Evolutionary conservation across 208 protist genomes (phyloP).

Genomic region (Acanthamoeba healyi): DNA sequence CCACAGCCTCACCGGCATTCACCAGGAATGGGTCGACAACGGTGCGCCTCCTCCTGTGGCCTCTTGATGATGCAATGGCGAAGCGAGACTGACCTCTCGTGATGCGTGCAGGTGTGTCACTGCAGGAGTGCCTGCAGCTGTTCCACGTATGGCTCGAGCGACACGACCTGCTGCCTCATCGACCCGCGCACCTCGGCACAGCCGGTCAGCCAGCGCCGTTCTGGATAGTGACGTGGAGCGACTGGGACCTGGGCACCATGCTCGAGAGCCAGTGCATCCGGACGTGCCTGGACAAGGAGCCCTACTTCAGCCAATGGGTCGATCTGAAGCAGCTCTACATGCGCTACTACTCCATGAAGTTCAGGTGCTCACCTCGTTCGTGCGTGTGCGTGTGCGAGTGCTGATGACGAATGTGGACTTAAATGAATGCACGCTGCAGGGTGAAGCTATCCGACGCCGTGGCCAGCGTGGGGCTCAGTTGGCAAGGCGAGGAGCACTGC

Average conservation of each 20-base stretch:
- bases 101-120: neutral
- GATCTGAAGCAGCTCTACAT: slow-evolving; percentile 8
- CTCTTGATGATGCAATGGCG: too few relatives aligned
- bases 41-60: too few relatives aligned
- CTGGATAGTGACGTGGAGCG: slow-evolving; percentile 94
- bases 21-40: slow-evolving; percentile 93
- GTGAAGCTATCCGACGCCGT: slow-evolving; percentile 1
- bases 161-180: slow-evolving; percentile 76
- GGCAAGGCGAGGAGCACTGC: neutral
- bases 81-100: too few relatives aligned
- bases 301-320: neutral
- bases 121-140: neutral
- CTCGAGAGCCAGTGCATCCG: slow-evolving; percentile 44
- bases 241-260: slow-evolving; percentile 95
- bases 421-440: too few relatives aligned
- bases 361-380: too few relatives aligned
- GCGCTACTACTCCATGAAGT: slow-evolving; percentile 12
- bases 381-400: too few relatives aligned
- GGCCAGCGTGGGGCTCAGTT: neutral
- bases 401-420: too few relatives aligned
- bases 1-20: slow-evolving; percentile 96
- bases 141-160: slow-evolving; percentile 90
- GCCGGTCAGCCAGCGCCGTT: too few relatives aligned
- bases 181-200: neutral
- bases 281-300: neutral